Percentiles rank a stretch among this genome's conserved stretches.
phyloP scores from a whole-genome alignment of 306 rosid genomes.

The Dicorynia guianensis region DNA sequence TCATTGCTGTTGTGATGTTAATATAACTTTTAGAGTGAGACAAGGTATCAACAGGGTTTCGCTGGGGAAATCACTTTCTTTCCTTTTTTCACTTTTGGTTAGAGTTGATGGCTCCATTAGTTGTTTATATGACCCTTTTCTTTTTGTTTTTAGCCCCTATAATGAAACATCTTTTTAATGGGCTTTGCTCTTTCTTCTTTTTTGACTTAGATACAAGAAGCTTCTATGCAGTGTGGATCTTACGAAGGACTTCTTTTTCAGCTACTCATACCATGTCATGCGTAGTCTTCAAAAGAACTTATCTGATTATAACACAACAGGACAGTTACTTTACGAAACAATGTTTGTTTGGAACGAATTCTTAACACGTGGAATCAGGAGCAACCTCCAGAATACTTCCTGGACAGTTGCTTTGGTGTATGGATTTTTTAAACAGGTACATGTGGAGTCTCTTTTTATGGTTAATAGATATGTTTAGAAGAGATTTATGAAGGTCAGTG shows the following conservation, averaged over 20 bases:
- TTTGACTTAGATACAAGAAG: slow-evolving; percentile 97
- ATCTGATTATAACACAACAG: slow-evolving; percentile 57
- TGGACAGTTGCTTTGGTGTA: slow-evolving; percentile 97
- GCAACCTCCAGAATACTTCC: slow-evolving; percentile 67
- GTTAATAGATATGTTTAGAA: not conserved
- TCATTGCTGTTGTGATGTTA: slow-evolving; percentile 90
- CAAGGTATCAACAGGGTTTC: slow-evolving; percentile 84
- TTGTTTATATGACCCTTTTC: slow-evolving; percentile 40
- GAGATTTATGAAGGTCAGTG: slow-evolving; percentile 29
- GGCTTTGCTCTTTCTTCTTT: slow-evolving; percentile 57
- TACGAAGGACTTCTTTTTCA: slow-evolving; percentile 97
- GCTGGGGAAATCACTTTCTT: slow-evolving; percentile 58
- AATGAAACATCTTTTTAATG: slow-evolving; percentile 50
- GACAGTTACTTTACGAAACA: slow-evolving; percentile 71
- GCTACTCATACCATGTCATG: slow-evolving; percentile 97
- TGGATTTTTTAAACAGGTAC: slow-evolving; percentile 94
- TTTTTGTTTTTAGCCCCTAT: slow-evolving; percentile 15
- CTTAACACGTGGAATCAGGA: slow-evolving; percentile 87
- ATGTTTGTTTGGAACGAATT: slow-evolving; percentile 98
- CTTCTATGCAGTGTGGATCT: slow-evolving; percentile 98
- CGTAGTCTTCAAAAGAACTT: slow-evolving; percentile 89
- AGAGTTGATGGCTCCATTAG: slow-evolving; percentile 38
- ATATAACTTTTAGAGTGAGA: slow-evolving; percentile 79
- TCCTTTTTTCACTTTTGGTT: slow-evolving; percentile 43
- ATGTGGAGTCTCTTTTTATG: slow-evolving; percentile 25